phyloP scores from a whole-genome alignment of 1,284 basidiomycete species.

The Lentinula novae-zelandiae region DNA sequence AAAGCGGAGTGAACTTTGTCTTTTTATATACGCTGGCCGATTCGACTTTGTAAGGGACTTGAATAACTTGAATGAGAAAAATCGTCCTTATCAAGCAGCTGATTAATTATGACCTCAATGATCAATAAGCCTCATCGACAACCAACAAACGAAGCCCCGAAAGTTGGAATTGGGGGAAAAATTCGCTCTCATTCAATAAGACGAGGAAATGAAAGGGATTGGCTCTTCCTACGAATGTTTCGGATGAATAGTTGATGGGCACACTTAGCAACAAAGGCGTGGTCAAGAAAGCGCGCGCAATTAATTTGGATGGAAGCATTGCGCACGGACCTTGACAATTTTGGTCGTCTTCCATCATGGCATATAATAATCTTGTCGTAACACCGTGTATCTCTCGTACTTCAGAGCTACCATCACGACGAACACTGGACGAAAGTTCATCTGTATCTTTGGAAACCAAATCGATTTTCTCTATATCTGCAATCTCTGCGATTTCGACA shows the following conservation, averaged over 20 bases:
- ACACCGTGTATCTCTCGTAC: neutral
- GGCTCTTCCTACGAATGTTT: too few relatives aligned
- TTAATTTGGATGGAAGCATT: neutral
- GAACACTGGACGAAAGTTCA: neutral
- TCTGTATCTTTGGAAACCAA: neutral
- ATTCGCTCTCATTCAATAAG: too few relatives aligned
- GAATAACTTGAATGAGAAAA: neutral
- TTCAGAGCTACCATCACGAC: conserved; percentile 3
- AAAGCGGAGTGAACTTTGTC: neutral
- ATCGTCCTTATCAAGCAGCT: neutral
- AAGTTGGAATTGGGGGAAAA: too few relatives aligned
- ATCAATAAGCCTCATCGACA: too few relatives aligned
- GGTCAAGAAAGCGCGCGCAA: neutral
- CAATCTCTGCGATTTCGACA: neutral
- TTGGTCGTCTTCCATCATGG: conserved; percentile 1
- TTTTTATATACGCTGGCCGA: neutral
- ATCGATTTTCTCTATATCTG: conserved; percentile 3
- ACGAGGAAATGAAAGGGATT: too few relatives aligned
- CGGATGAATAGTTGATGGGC: too few relatives aligned
- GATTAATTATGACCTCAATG: neutral
- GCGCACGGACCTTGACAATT: neutral
- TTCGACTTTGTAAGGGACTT: neutral
- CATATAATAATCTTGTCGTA: neutral
- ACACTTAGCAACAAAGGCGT: too few relatives aligned
- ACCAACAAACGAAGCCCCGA: too few relatives aligned